A percentile compares a stretch with the other conserved stretches of the same genome.
phyloP scores from a whole-genome alignment of 805 yeast genomes.

The Ogataea ramenticola region DNA sequence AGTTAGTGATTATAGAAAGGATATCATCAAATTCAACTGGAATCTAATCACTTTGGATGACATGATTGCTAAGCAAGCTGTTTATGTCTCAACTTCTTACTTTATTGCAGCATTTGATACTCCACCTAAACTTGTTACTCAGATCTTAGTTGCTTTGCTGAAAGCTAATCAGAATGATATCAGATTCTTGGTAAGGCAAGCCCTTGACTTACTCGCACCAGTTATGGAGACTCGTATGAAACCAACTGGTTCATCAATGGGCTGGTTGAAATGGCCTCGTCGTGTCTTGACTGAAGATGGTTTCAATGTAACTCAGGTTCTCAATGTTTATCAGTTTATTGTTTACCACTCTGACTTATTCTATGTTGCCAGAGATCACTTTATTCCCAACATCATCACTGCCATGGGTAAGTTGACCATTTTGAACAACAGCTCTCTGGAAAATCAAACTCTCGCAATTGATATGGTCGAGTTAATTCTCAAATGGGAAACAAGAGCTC shows the following conservation, averaged over 20 bases:
- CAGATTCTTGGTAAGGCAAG: conserved; percentile 74
- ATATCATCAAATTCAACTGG: conserved; percentile 92
- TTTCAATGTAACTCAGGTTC: conserved; percentile 75
- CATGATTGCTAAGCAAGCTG: conserved; percentile 81
- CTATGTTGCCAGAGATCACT: conserved; percentile 80
- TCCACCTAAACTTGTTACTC: conserved; percentile 81
- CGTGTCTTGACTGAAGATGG: conserved; percentile 88
- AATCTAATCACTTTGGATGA: conserved; percentile 86
- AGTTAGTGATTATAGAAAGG: conserved; percentile 61
- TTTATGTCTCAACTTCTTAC: conserved; percentile 80
- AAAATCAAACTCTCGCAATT: conserved; percentile 79
- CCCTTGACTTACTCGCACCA: conserved; percentile 83
- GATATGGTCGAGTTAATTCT: conserved; percentile 82
- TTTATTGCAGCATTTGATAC: conserved; percentile 87
- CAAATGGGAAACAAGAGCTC: conserved; percentile 70
- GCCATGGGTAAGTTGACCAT: conserved; percentile 89
- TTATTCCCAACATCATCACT: conserved; percentile 78
- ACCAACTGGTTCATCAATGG: conserved; percentile 42
- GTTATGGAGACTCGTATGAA: conserved; percentile 65
- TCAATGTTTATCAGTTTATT: conserved; percentile 82
- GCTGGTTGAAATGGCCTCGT: conserved; percentile 94
- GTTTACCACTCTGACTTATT: conserved; percentile 81
- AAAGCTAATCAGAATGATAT: conserved; percentile 84
- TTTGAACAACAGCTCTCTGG: conserved; percentile 66
- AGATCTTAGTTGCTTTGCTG: conserved; percentile 83